A percentile compares a stretch with the other conserved stretches of the same genome.
These are phyloP conservation scores for Calendula officinalis DNA, from an alignment of 129 eudicot species.

Conservation along the genomic window DNA sequence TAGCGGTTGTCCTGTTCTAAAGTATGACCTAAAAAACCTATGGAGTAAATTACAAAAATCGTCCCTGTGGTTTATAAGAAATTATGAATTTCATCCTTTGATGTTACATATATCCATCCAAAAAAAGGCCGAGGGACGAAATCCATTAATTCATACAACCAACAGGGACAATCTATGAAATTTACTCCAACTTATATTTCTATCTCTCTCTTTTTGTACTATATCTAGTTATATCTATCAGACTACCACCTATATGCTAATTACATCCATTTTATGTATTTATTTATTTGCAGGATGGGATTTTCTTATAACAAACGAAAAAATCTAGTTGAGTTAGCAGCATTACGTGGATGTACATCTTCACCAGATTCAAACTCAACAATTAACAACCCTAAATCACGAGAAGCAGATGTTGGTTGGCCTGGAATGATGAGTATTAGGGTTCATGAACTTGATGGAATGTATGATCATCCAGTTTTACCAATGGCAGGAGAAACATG, in stretches of 20 bases:
- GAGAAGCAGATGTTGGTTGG: slow-evolving; percentile 83
- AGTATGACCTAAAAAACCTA: slow-evolving; percentile 41
- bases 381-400: slow-evolving; percentile 41
- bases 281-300: slow-evolving; percentile 65
- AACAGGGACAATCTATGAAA: too few relatives aligned
- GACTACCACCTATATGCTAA: slow-evolving; percentile 25
- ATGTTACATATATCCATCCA: too few relatives aligned
- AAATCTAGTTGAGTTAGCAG: slow-evolving; percentile 85
- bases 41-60: neutral
- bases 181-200: too few relatives aligned
- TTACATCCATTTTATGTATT: slow-evolving; percentile 19
- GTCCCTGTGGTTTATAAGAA: neutral
- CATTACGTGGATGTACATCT: slow-evolving; percentile 80
- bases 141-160: too few relatives aligned
- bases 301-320: slow-evolving; percentile 88
- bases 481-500: slow-evolving; percentile 98
- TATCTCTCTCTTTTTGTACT: too few relatives aligned
- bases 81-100: too few relatives aligned
- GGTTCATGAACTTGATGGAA: slow-evolving; percentile 97
- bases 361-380: slow-evolving; percentile 45
- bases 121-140: too few relatives aligned
- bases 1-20: slow-evolving; percentile 90
- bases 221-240: too few relatives aligned
- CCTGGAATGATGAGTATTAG: slow-evolving; percentile 99
- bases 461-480: slow-evolving; percentile 95